Conservation (phyloP, 371 early-diverging fungal species). For the Sporodiniella umbellata region DNA sequence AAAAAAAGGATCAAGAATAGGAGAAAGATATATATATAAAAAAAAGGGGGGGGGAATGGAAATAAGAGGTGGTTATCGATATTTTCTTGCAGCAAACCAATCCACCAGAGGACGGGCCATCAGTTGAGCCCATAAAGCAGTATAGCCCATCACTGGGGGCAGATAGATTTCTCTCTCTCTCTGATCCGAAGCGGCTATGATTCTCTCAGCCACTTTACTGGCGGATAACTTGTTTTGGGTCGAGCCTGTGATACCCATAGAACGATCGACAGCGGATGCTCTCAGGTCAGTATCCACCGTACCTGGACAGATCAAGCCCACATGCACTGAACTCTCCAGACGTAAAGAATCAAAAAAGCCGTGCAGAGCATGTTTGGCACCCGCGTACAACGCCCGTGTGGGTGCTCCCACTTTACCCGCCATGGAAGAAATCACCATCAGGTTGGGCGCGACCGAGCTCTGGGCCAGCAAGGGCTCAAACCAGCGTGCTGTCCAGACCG, state of each 20-base stretch:
- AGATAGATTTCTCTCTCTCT: constrained; percentile 58
- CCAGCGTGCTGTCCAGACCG: constrained; percentile 55
- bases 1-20: too few relatives aligned
- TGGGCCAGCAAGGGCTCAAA: constrained; percentile 58
- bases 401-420: constrained; percentile 81
- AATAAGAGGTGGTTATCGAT: too few relatives aligned
- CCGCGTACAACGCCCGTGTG: constrained; percentile 78
- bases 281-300: constrained; percentile 77
- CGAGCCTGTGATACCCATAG: constrained; percentile 48
- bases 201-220: constrained; percentile 53
- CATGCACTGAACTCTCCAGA: constrained; percentile 68
- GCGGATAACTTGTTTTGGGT: constrained; percentile 63
- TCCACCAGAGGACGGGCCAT: constrained; percentile 65
- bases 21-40: too few relatives aligned
- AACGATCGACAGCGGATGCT: constrained; percentile 63
- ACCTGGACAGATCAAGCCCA: constrained; percentile 74
- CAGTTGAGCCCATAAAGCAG: constrained; percentile 49
- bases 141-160: constrained; percentile 58
- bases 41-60: too few relatives aligned
- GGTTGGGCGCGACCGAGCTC: constrained; percentile 49
- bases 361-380: constrained; percentile 80
- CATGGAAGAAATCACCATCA: constrained; percentile 79
- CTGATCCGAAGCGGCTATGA: constrained; percentile 60
- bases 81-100: constrained; percentile 51
- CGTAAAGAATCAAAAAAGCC: constrained; percentile 85